These are phyloP conservation scores for Solanum sitiens DNA, from an alignment of 257 asterid genomes.

Conservation along the genomic window DNA sequence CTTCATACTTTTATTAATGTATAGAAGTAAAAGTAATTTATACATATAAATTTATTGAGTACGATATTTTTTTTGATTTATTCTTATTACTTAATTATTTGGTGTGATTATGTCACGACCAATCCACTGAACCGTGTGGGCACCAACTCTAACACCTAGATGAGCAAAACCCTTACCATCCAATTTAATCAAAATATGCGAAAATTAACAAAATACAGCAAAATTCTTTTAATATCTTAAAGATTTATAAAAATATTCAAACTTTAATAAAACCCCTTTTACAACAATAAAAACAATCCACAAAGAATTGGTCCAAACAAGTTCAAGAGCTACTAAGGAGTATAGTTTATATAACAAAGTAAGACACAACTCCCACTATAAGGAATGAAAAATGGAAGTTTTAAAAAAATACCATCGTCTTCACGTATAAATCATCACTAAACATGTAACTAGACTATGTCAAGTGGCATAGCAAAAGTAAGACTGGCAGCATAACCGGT, in stretches of 20 bases:
- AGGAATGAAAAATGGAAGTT: neutral
- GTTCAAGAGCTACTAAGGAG: neutral
- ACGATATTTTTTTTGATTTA: too few species aligned
- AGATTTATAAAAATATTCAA: too few species aligned
- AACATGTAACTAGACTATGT: neutral
- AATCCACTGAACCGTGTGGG: neutral
- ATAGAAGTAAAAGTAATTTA: neutral
- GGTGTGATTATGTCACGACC: neutral
- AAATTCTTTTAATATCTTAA: too few species aligned
- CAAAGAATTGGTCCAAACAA: neutral
- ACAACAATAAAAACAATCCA: neutral
- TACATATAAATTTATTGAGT: too few species aligned
- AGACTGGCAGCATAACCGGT: too few species aligned
- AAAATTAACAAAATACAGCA: neutral
- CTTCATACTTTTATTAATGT: neutral
- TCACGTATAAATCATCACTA: neutral
- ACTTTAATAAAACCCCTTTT: too few species aligned
- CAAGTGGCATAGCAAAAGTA: neutral
- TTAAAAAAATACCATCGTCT: neutral
- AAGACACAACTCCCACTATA: neutral
- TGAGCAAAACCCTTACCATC: neutral
- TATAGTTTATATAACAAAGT: neutral
- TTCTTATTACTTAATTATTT: too few species aligned
- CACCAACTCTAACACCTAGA: neutral
- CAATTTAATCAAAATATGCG: neutral